phyloP scores from a whole-genome alignment of 1,284 basidiomycete species.

The Golubevia sp. region DNA sequence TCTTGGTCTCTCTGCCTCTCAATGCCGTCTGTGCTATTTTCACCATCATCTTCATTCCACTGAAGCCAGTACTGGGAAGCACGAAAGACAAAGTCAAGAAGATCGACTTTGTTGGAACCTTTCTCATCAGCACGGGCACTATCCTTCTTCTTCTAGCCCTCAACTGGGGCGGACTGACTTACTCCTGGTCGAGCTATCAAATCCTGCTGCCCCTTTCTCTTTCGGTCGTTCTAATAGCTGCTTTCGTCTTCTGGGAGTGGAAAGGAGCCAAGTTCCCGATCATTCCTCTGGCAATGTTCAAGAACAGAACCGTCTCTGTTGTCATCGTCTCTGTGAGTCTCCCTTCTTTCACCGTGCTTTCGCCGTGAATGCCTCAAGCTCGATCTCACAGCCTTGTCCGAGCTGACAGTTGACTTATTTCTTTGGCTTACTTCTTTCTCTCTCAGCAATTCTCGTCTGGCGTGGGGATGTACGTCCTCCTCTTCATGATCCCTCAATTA shows the following conservation, averaged over 20 bases:
- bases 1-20: slow-evolving; percentile 71
- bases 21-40: slow-evolving; percentile 67
- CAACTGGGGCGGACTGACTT: slow-evolving; percentile 68
- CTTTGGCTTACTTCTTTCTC: not conserved
- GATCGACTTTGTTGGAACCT: slow-evolving; percentile 71
- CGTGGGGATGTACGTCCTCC: slow-evolving; percentile 12
- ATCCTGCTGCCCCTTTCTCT: slow-evolving; percentile 67
- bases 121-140: slow-evolving; percentile 70
- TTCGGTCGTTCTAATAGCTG: slow-evolving; percentile 66
- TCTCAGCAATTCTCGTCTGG: not conserved
- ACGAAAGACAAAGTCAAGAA: slow-evolving; percentile 70
- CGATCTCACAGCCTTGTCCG: not conserved
- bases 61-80: slow-evolving; percentile 71
- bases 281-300: slow-evolving; percentile 69
- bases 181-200: slow-evolving; percentile 58
- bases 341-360: too few relatives aligned
- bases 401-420: not conserved
- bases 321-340: slow-evolving; percentile 66
- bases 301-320: slow-evolving; percentile 71
- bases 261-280: slow-evolving; percentile 70
- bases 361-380: too few relatives aligned
- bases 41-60: slow-evolving; percentile 70
- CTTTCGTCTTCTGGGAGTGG: slow-evolving; percentile 77
- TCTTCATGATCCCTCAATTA: slow-evolving; percentile 42
- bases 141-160: slow-evolving; percentile 72